These are phyloP conservation scores for Urochloa ruziziensis DNA, from an alignment of 176 grass and related monocot species.

Conservation along the genomic window DNA sequence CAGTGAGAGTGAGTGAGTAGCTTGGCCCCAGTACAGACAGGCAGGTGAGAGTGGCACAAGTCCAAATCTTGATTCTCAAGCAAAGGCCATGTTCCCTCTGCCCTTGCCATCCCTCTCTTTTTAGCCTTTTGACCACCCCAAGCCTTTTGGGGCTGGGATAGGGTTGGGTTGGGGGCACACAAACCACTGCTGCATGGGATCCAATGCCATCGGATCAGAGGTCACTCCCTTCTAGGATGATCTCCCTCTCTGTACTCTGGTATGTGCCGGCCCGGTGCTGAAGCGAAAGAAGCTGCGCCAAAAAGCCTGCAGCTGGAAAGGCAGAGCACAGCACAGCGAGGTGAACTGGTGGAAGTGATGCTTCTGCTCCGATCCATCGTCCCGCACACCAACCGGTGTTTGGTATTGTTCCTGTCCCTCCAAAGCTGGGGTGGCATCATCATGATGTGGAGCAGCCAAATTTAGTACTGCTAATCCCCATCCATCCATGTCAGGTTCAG, in stretches of 20 bases:
- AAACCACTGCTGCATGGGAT: slow-evolving; percentile 32
- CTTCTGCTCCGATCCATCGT: background rate
- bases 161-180: background rate
- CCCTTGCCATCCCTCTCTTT: background rate
- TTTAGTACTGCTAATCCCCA: background rate
- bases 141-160: slow-evolving; percentile 1
- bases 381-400: slow-evolving; percentile 18
- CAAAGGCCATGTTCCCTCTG: slow-evolving; percentile 30
- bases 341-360: background rate
- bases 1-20: background rate
- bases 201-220: slow-evolving; percentile 15
- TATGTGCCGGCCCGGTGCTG: background rate
- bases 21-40: background rate
- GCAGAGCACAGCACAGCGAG: background rate
- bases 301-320: slow-evolving; percentile 48
- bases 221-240: slow-evolving; percentile 33
- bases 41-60: slow-evolving; percentile 32
- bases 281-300: background rate
- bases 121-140: slow-evolving; percentile 50
- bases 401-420: background rate
- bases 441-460: background rate
- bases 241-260: background rate
- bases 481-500: background rate
- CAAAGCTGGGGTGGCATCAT: slow-evolving; percentile 1
- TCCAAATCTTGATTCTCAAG: slow-evolving; percentile 50